Conservation (phyloP, 371 early-diverging fungal genomes). For the Mucor racemosus region DNA sequence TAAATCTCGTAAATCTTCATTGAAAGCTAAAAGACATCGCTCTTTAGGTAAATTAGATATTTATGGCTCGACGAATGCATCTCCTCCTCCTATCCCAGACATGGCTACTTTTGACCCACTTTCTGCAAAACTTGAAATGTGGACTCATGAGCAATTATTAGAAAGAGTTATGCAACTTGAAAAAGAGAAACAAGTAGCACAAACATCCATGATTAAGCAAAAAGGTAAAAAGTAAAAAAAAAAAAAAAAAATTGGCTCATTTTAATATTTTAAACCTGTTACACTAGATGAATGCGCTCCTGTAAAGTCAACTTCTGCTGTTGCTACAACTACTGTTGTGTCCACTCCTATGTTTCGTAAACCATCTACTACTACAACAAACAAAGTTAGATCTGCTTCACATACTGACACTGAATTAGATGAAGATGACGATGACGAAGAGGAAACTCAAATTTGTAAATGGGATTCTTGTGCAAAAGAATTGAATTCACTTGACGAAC, state of each 20-base stretch:
- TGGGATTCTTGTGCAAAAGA: slow-evolving; percentile 60
- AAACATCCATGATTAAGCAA: slow-evolving; percentile 10
- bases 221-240: slow-evolving; percentile 13
- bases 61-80: slow-evolving; percentile 13
- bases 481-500: slow-evolving; percentile 47
- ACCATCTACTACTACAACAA: slow-evolving; percentile 1
- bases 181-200: slow-evolving; percentile 29
- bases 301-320: background rate
- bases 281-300: slow-evolving; percentile 22
- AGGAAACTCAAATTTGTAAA: slow-evolving; percentile 48
- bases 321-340: background rate
- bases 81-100: slow-evolving; percentile 23
- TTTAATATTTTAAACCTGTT: slow-evolving; percentile 3
- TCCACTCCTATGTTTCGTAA: background rate
- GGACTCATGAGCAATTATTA: slow-evolving; percentile 32
- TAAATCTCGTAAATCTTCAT: slow-evolving; percentile 31
- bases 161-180: slow-evolving; percentile 32
- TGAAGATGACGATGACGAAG: slow-evolving; percentile 33
- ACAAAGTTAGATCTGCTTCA: slow-evolving; percentile 25
- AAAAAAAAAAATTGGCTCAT: slow-evolving; percentile 7
- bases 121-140: slow-evolving; percentile 18
- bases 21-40: slow-evolving; percentile 46
- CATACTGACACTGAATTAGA: slow-evolving; percentile 24
- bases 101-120: slow-evolving; percentile 12
- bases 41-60: slow-evolving; percentile 46